Evolutionary conservation across 2,329 filamentous ascomycete genomes (phyloP).

Genomic region (Botrytis sinoallii): DNA sequence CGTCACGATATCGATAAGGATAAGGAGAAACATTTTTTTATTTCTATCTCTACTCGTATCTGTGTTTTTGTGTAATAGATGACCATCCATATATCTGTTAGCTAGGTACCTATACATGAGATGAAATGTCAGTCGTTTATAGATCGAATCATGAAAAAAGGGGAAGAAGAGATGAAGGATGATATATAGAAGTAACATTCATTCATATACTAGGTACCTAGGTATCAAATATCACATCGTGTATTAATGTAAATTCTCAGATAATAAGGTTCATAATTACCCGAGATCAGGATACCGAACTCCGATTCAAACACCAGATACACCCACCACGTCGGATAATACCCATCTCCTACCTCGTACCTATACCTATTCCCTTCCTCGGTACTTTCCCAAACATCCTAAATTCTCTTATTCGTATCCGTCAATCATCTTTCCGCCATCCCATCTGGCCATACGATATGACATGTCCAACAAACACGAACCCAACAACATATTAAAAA

Average conservation of each 20-base stretch:
- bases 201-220: too few species aligned
- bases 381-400: background rate
- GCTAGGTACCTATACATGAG: too few species aligned
- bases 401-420: background rate
- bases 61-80: background rate
- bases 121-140: too few species aligned
- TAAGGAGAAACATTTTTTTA: background rate
- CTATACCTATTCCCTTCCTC: too few species aligned
- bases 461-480: too few species aligned
- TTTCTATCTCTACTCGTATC: background rate
- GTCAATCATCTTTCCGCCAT: too few species aligned
- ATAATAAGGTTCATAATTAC: background rate
- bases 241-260: background rate
- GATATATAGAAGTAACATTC: background rate
- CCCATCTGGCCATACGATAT: too few species aligned
- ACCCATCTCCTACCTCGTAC: background rate
- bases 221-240: too few species aligned
- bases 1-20: slow-evolving; percentile 4
- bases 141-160: too few species aligned
- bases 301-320: background rate
- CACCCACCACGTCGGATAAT: background rate
- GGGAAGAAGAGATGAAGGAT: too few species aligned
- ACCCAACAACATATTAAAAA: too few species aligned
- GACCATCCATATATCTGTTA: too few species aligned
- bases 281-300: background rate